Evolutionary conservation across 2,329 filamentous ascomycete genomes (phyloP).

Genomic region (Hypocreales sp.): DNA sequence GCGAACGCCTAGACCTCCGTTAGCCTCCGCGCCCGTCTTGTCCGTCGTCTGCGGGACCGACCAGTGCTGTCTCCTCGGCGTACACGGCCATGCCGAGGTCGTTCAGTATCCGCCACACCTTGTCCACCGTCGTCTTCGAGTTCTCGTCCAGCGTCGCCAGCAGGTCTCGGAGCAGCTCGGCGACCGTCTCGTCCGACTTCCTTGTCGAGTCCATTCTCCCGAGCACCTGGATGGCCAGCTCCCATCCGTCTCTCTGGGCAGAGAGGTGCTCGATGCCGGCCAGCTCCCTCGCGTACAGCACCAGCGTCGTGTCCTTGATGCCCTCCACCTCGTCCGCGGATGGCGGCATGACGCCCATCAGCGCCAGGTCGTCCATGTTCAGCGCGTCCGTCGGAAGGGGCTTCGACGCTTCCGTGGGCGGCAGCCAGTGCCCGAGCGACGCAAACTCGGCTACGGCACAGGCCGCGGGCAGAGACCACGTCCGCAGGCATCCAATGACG

Average conservation of each 20-base stretch:
- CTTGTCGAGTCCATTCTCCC: constrained; percentile 63
- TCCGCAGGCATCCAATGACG: constrained; percentile 56
- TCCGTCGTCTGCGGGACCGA: constrained; percentile 28
- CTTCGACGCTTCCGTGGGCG: constrained; percentile 21
- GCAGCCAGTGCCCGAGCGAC: constrained; percentile 71
- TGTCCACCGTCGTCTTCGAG: constrained; percentile 60
- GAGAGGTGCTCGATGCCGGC: constrained; percentile 37
- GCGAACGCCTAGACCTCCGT: constrained; percentile 54
- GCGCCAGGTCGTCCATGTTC: constrained; percentile 71
- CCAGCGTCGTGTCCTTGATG: constrained; percentile 65
- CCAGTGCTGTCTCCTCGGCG: constrained; percentile 70
- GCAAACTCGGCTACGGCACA: constrained; percentile 71
- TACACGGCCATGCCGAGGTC: constrained; percentile 65
- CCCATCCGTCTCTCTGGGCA: constrained; percentile 59
- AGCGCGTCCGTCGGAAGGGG: constrained; percentile 48
- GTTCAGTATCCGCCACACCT: constrained; percentile 63
- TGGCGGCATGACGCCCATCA: constrained; percentile 51
- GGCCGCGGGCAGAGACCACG: constrained; percentile 69
- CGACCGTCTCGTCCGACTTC: constrained; percentile 58
- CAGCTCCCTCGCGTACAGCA: constrained; percentile 57
- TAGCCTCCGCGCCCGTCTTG: constrained; percentile 6
- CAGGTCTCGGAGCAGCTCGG: constrained; percentile 51
- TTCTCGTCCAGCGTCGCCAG: constrained; percentile 48
- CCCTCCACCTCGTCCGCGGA: constrained; percentile 45
- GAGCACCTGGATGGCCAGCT: constrained; percentile 70